These are phyloP conservation scores for Pisolithus sp. DNA, from an alignment of 768 basidiomycete species.

Conservation along the genomic window DNA sequence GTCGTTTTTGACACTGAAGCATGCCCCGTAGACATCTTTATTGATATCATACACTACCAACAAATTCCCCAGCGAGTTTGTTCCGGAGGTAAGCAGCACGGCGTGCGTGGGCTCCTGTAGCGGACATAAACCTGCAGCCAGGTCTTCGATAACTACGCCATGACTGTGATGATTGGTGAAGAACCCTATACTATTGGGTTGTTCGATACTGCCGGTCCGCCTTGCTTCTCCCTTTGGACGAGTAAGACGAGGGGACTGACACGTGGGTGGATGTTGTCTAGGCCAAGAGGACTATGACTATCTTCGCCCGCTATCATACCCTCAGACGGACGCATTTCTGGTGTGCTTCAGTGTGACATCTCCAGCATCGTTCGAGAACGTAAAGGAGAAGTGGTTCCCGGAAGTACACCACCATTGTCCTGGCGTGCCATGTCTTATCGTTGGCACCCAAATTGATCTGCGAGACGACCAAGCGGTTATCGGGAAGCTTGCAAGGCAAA, in stretches of 20 bases:
- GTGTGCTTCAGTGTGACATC: slow-evolving; percentile 99
- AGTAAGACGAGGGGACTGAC: neutral
- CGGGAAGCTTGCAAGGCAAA: slow-evolving; percentile 94
- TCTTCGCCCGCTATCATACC: slow-evolving; percentile 97
- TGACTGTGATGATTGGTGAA: too few species aligned
- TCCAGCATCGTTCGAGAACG: slow-evolving; percentile 98
- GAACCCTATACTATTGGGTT: slow-evolving; percentile 95
- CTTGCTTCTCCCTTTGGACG: neutral
- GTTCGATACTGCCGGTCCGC: slow-evolving; percentile 96
- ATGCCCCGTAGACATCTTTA: too few species aligned
- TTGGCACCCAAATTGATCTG: slow-evolving; percentile 97
- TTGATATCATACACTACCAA: too few species aligned
- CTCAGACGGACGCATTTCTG: slow-evolving; percentile 98
- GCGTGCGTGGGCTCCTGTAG: slow-evolving; percentile 2
- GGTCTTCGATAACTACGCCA: too few species aligned
- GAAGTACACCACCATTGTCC: slow-evolving; percentile 99
- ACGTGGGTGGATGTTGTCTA: slow-evolving; percentile 26
- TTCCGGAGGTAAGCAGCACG: slow-evolving; percentile 75
- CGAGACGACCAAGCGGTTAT: slow-evolving; percentile 88
- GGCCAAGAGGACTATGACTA: slow-evolving; percentile 99
- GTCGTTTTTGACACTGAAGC: too few species aligned
- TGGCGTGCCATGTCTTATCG: slow-evolving; percentile 97
- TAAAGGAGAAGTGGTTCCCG: slow-evolving; percentile 99
- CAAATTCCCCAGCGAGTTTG: slow-evolving; percentile 99
- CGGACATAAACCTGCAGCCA: slow-evolving; percentile 28